phyloP scores from a whole-genome alignment of 148 eudicot species.

The Pouteria glomerata region DNA sequence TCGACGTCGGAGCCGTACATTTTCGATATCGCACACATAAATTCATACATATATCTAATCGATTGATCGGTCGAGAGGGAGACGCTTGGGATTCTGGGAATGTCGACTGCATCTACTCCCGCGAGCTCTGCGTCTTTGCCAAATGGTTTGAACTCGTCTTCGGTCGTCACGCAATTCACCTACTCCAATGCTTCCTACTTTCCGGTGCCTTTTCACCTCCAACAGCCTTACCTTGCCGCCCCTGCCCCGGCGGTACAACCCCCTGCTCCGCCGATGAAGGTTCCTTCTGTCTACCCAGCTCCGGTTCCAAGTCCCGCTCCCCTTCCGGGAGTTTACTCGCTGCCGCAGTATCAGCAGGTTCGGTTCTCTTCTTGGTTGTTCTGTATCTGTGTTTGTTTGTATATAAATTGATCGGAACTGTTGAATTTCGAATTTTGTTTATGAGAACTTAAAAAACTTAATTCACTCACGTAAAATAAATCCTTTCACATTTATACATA shows the following conservation, averaged over 20 bases:
- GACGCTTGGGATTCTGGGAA: background rate
- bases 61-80: background rate
- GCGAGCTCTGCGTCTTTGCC: conserved; percentile 18
- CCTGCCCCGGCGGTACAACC: conserved; percentile 16
- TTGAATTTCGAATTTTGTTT: too few relatives aligned
- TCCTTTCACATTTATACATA: too few relatives aligned
- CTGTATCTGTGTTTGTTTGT: background rate
- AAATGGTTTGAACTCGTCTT: background rate
- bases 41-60: background rate
- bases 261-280: conserved; percentile 10
- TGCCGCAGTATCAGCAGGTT: conserved; percentile 88
- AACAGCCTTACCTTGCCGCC: conserved; percentile 41
- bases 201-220: conserved; percentile 85
- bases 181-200: conserved; percentile 57
- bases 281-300: conserved; percentile 32
- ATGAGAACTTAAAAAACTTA: too few relatives aligned
- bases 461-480: too few relatives aligned
- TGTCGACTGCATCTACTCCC: conserved; percentile 39
- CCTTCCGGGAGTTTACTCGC: conserved; percentile 36
- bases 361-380: background rate
- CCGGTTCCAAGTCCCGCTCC: too few relatives aligned
- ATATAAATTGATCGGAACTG: too few relatives aligned
- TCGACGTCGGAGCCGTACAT: too few relatives aligned
- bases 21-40: too few relatives aligned
- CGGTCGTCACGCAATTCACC: conserved; percentile 48